phyloP scores from a whole-genome alignment of 208 protist genomes.

The Phytomonas sp. region DNA sequence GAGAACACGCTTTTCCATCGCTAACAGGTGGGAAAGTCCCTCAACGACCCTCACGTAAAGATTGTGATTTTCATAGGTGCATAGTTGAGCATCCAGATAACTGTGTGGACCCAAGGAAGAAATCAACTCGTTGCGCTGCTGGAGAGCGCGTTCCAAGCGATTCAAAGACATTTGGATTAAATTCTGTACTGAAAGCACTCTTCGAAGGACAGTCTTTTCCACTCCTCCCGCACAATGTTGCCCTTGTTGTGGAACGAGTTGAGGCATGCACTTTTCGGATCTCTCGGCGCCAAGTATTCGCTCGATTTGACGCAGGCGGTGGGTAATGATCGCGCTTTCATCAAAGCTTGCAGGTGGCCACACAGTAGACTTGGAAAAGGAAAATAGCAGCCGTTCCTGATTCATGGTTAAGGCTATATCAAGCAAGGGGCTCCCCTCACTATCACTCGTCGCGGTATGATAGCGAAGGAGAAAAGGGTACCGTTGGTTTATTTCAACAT shows the following conservation, averaged over 20 bases:
- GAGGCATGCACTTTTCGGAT: not conserved
- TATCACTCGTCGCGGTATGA: constrained; percentile 2
- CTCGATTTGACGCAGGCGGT: constrained; percentile 36
- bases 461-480: constrained; percentile 49
- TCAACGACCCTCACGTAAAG: constrained; percentile 34
- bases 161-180: constrained; percentile 44
- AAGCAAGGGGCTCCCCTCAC: not conserved
- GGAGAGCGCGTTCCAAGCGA: constrained; percentile 44
- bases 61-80: constrained; percentile 30
- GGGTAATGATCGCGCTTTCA: constrained; percentile 28
- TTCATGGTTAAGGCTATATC: not conserved
- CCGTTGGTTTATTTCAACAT: constrained; percentile 39
- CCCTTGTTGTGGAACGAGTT: not conserved
- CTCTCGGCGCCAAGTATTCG: constrained; percentile 19
- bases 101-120: constrained; percentile 41
- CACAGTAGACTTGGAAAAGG: constrained; percentile 28
- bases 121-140: constrained; percentile 52
- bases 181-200: constrained; percentile 40
- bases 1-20: constrained; percentile 26
- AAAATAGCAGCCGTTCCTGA: constrained; percentile 22
- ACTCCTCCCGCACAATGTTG: not conserved
- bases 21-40: constrained; percentile 32
- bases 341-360: constrained; percentile 70
- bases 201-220: constrained; percentile 23
- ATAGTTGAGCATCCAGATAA: constrained; percentile 53